A percentile compares a stretch with the other conserved stretches of the same genome.
phyloP scores from a whole-genome alignment of 1,284 basidiomycete genomes.

The Melampsora abietis-canadensis region DNA sequence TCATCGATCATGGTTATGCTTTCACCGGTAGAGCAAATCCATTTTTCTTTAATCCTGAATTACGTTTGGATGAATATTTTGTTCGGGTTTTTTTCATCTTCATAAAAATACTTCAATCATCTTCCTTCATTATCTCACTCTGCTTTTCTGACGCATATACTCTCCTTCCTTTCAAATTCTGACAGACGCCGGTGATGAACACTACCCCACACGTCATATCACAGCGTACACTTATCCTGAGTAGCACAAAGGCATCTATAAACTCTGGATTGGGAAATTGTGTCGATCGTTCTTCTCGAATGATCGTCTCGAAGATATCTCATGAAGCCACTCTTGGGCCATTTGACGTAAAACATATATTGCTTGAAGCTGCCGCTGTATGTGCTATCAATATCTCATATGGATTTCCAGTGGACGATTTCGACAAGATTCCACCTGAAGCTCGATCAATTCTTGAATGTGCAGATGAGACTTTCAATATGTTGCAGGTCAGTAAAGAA shows the following conservation, averaged over 20 bases:
- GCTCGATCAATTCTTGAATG: neutral
- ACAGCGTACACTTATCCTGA: too few relatives aligned
- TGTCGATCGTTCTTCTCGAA: too few relatives aligned
- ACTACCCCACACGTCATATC: too few relatives aligned
- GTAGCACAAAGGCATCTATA: too few relatives aligned
- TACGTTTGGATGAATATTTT: neutral
- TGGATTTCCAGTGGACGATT: neutral
- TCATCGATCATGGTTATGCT: constrained; percentile 2
- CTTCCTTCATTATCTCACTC: too few relatives aligned
- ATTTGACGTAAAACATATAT: too few relatives aligned
- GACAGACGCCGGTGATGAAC: too few relatives aligned
- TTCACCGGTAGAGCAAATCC: neutral
- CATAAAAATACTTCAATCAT: neutral
- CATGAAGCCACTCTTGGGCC: too few relatives aligned
- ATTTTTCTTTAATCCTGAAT: neutral
- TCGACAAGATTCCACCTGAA: neutral
- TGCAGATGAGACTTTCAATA: neutral
- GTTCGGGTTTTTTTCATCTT: neutral
- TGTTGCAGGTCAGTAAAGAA: neutral
- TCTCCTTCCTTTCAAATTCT: too few relatives aligned
- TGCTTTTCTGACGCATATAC: too few relatives aligned
- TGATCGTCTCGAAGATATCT: too few relatives aligned
- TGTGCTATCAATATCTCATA: neutral
- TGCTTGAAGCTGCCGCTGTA: neutral
- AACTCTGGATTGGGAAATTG: too few relatives aligned